A percentile compares a stretch with the other conserved stretches of the same genome.
Conservation (phyloP, 2,329 filamentous ascomycete genomes). For the Exophiala bonariae region DNA sequence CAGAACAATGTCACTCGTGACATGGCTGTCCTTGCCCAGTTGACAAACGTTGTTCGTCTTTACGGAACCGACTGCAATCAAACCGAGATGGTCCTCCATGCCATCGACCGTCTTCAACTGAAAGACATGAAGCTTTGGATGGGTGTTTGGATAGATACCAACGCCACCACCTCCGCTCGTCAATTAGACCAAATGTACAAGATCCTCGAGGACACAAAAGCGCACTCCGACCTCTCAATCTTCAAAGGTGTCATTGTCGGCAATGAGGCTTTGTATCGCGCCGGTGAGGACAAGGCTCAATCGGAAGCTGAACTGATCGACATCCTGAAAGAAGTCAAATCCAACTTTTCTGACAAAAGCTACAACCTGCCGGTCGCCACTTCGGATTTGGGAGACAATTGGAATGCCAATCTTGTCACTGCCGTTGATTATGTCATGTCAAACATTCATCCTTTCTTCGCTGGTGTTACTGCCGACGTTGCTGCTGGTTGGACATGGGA, state of each 20-base stretch:
- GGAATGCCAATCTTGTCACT: slow-evolving; percentile 68
- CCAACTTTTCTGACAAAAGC: slow-evolving; percentile 67
- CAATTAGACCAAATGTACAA: slow-evolving; percentile 83
- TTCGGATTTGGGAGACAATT: slow-evolving; percentile 85
- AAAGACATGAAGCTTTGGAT: slow-evolving; percentile 84
- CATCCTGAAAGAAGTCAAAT: slow-evolving; percentile 67
- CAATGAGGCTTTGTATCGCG: slow-evolving; percentile 63
- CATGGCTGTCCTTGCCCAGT: slow-evolving; percentile 82
- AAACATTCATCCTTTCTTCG: slow-evolving; percentile 96
- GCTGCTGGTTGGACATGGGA: slow-evolving; percentile 78
- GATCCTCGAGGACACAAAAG: slow-evolving; percentile 62
- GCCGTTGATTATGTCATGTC: slow-evolving; percentile 89
- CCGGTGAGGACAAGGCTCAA: slow-evolving; percentile 56
- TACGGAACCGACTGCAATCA: slow-evolving; percentile 98
- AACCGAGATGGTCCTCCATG: slow-evolving; percentile 86
- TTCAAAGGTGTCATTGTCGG: slow-evolving; percentile 65
- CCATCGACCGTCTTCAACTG: slow-evolving; percentile 72
- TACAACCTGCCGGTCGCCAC: slow-evolving; percentile 78
- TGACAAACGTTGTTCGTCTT: slow-evolving; percentile 82
- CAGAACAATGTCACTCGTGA: slow-evolving; percentile 96
- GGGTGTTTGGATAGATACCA: slow-evolving; percentile 87
- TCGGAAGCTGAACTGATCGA: slow-evolving; percentile 62
- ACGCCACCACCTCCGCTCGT: slow-evolving; percentile 77
- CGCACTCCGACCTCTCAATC: slow-evolving; percentile 39
- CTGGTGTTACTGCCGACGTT: slow-evolving; percentile 66